Evolutionary conservation across 192 early-diverging fungal genomes (phyloP), one percentile per base, ranked within the genome.

Genomic region (Oehlia diaphana): DNA sequence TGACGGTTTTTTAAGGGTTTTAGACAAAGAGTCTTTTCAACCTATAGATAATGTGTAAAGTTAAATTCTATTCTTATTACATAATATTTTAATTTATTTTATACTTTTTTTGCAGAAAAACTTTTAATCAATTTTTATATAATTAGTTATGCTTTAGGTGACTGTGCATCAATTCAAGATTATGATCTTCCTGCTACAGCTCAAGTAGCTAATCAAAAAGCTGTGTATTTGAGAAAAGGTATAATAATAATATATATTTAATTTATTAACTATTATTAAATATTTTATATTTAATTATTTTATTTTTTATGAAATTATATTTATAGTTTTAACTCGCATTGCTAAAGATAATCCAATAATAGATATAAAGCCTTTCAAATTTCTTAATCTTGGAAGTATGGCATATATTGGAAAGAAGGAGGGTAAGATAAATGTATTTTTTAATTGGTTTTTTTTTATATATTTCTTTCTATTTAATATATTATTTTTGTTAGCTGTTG

Each of bases 101-200:
- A 26, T 26, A 26, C 26, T 63, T 14, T 61, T 63, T 19, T 74
- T 50, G 19, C 42, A 9, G 7, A 44, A 9, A 44, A 44, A 9
- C 3, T 6, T 21, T 42, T 28, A 42, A 4, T 13, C 44, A 44
- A 42, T 81, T 31, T 31, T 58, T 74, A 35, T 53, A 76, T 72
- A 44, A 42, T 79, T 58, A 90, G 90, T 31, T 96, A 91, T 90
- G 94, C 94, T 0, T 79, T 95, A 31, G 97, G 97, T 68, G 97
- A 98, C 83, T 98, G 96, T 83, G 94, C 95, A 4, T 90, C 92
- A 1, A 92, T 96, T 75, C 86, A 94, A 82, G 92, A 91, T 68
- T 85, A 92, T 33, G 88, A 90, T 65, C 86, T 95, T 12, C 95
- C 95, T 26, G 89, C 92, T 8, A 95, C 93, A 10, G 97, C 97